phyloP scores from a whole-genome alignment of 352 stramenopile genomes.

The Phytophthora citricola region DNA sequence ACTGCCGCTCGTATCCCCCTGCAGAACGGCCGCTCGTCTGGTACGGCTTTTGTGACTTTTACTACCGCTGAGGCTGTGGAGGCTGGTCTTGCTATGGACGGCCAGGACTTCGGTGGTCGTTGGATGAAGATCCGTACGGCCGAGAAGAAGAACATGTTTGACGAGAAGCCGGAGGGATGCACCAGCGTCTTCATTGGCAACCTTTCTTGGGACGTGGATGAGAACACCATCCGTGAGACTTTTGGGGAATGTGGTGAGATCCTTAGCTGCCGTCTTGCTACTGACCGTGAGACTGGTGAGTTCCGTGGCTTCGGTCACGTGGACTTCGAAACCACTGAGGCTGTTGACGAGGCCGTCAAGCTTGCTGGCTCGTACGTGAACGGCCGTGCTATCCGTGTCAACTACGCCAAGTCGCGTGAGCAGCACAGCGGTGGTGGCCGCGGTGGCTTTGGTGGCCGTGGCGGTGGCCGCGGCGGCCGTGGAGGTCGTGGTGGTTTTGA shows the following conservation, averaged over 20 bases:
- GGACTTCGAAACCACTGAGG: conserved; percentile 96
- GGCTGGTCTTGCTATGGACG: conserved; percentile 92
- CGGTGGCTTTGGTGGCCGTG: conserved; percentile 58
- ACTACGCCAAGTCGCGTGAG: conserved; percentile 92
- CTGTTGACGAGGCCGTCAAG: conserved; percentile 92
- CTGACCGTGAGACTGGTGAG: conserved; percentile 96
- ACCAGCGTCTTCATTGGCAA: conserved; percentile 98
- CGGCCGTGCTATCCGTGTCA: conserved; percentile 94
- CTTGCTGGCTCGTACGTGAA: conserved; percentile 93
- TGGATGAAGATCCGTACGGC: conserved; percentile 96
- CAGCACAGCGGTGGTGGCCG: conserved; percentile 39
- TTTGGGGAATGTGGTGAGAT: conserved; percentile 98
- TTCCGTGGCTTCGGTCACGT: conserved; percentile 99
- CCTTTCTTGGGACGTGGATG: conserved; percentile 96
- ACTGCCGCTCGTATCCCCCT: conserved; percentile 85
- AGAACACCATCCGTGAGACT: conserved; percentile 92
- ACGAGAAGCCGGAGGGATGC: conserved; percentile 95
- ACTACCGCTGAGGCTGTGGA: conserved; percentile 64
- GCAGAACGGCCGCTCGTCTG: conserved; percentile 90
- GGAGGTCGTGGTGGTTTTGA: conserved; percentile 53
- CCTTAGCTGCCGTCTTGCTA: conserved; percentile 93
- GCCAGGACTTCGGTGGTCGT: conserved; percentile 92
- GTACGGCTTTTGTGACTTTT: conserved; percentile 97
- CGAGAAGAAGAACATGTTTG: conserved; percentile 85
- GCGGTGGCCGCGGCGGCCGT: conserved; percentile 73